phyloP scores from a whole-genome alignment of 257 asterid species.

The Solanum gracilifrons region DNA sequence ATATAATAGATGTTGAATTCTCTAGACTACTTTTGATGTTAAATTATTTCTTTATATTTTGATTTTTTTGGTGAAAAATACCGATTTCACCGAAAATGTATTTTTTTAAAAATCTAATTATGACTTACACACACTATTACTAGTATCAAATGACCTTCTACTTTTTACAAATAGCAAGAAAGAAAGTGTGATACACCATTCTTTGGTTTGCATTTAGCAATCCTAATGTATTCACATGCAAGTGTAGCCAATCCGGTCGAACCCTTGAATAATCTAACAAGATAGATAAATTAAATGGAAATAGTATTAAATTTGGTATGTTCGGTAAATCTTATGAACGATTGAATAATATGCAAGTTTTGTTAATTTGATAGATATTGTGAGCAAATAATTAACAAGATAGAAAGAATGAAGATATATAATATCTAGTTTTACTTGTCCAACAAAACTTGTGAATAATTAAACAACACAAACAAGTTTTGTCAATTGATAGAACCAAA shows the following conservation, averaged over 20 bases:
- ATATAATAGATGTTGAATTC: background rate
- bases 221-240: background rate
- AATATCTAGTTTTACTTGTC: background rate
- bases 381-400: background rate
- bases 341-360: background rate
- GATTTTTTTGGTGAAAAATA: background rate
- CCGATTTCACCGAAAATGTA: too few relatives aligned
- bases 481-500: background rate
- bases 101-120: too few relatives aligned
- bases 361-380: background rate
- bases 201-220: background rate
- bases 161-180: background rate
- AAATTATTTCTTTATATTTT: background rate
- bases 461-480: background rate
- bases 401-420: background rate
- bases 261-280: background rate
- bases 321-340: background rate
- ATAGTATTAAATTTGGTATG: background rate
- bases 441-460: background rate
- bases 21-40: background rate
- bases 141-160: background rate
- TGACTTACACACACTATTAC: background rate
- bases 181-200: background rate
- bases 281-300: background rate
- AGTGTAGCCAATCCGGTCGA: fast-evolving